phyloP scores from a whole-genome alignment of 768 basidiomycete genomes.

The Hygrocybe coccinea region DNA sequence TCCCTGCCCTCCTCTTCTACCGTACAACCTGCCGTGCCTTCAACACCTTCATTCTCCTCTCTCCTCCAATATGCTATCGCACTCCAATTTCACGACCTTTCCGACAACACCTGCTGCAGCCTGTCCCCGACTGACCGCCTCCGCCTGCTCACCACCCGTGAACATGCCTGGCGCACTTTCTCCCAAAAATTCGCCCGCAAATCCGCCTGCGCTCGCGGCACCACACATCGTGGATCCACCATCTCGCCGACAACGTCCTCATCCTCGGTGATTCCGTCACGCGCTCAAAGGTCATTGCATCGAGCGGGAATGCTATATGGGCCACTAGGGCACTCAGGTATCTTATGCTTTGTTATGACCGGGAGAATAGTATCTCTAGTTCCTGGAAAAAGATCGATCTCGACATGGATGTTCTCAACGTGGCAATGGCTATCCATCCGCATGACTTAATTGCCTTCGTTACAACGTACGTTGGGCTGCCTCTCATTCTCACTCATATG shows the following conservation, averaged over 20 bases:
- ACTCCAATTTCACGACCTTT: slow-evolving; percentile 21
- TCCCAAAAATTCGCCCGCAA: slow-evolving; percentile 20
- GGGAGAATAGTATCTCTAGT: too few relatives aligned
- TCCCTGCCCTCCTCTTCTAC: too few relatives aligned
- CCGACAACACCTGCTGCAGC: slow-evolving; percentile 27
- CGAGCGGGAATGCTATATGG: too few relatives aligned
- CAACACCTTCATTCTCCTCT: too few relatives aligned
- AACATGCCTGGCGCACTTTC: slow-evolving; percentile 30
- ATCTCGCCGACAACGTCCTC: too few relatives aligned
- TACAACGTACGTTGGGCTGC: slow-evolving; percentile 33
- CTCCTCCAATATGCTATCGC: slow-evolving; percentile 32
- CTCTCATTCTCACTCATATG: not conserved
- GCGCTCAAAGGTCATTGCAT: too few relatives aligned
- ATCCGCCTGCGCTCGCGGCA: slow-evolving; percentile 17
- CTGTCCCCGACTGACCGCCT: slow-evolving; percentile 26
- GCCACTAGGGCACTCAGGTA: too few relatives aligned
- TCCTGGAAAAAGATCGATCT: slow-evolving; percentile 2
- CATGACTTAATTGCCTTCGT: slow-evolving; percentile 43
- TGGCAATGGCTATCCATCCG: slow-evolving; percentile 40
- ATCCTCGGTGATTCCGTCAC: too few relatives aligned
- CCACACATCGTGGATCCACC: slow-evolving; percentile 28
- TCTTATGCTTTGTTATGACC: too few relatives aligned
- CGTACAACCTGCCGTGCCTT: too few relatives aligned
- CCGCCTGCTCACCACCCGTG: not conserved
- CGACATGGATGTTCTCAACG: slow-evolving; percentile 35